Conservation (phyloP, 257 asterid genomes). For the Capsicum baccatum region DNA sequence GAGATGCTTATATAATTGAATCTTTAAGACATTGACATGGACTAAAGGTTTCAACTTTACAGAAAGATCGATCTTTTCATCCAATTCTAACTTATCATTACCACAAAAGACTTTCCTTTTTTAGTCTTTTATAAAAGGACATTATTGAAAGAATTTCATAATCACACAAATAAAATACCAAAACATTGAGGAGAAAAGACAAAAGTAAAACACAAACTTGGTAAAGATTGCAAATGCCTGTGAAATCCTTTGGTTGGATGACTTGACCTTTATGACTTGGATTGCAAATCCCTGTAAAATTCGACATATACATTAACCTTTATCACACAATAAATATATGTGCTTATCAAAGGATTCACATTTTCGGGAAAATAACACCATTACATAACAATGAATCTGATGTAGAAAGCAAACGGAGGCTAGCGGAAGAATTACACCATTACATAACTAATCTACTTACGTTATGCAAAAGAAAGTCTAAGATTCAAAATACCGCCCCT, state of each 20-base stretch:
- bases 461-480: no score
- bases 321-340: no score
- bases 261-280: not conserved
- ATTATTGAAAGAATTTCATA: not conserved
- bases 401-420: no score
- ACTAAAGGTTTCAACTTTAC: not conserved
- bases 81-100: constrained; percentile 9
- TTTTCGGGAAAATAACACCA: no score
- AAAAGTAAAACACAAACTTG: constrained; percentile 59
- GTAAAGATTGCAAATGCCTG: constrained; percentile 74
- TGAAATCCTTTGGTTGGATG: constrained; percentile 54
- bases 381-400: no score
- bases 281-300: no score
- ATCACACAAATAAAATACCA: constrained; percentile 3
- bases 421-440: no score
- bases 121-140: not conserved
- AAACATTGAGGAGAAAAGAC: not conserved
- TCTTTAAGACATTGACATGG: constrained; percentile 18
- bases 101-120: not conserved
- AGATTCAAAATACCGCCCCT: no score
- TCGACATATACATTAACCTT: no score
- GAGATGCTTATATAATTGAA: not conserved
- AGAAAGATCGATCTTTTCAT: constrained; percentile 20
- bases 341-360: no score
- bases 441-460: no score